phyloP scores from a whole-genome alignment of 148 eudicot genomes.

The Cornus florida region DNA sequence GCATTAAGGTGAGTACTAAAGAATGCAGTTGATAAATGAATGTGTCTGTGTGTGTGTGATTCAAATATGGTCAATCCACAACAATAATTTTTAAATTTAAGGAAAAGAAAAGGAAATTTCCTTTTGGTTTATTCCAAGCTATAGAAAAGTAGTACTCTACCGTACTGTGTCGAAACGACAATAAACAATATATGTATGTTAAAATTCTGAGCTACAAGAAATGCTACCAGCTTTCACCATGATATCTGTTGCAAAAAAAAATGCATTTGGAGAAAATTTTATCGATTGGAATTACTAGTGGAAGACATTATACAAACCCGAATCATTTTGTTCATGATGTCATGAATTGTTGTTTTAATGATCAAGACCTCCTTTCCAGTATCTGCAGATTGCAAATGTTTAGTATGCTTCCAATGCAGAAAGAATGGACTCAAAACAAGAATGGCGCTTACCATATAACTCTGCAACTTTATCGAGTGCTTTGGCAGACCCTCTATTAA shows the following conservation, averaged over 20 bases:
- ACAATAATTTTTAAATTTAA: neutral
- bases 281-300: neutral
- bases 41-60: neutral
- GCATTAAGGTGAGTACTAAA: neutral
- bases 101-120: neutral
- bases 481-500: slow-evolving; percentile 98
- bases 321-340: slow-evolving; percentile 98
- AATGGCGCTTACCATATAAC: slow-evolving; percentile 65
- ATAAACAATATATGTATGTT: neutral
- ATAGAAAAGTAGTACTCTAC: neutral
- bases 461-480: slow-evolving; percentile 99
- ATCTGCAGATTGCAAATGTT: slow-evolving; percentile 44
- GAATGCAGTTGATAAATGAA: neutral
- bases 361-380: slow-evolving; percentile 91
- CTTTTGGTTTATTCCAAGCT: neutral
- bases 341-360: slow-evolving; percentile 94
- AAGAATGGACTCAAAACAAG: slow-evolving; percentile 9
- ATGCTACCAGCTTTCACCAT: neutral
- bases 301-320: slow-evolving; percentile 46
- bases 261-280: neutral
- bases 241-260: neutral
- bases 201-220: neutral
- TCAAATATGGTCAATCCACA: neutral
- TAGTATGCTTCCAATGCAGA: slow-evolving; percentile 12
- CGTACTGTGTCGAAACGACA: neutral